Evolutionary conservation across 805 yeast genomes (phyloP).

Genomic region (Metschnikowia chrysomelidarum): DNA sequence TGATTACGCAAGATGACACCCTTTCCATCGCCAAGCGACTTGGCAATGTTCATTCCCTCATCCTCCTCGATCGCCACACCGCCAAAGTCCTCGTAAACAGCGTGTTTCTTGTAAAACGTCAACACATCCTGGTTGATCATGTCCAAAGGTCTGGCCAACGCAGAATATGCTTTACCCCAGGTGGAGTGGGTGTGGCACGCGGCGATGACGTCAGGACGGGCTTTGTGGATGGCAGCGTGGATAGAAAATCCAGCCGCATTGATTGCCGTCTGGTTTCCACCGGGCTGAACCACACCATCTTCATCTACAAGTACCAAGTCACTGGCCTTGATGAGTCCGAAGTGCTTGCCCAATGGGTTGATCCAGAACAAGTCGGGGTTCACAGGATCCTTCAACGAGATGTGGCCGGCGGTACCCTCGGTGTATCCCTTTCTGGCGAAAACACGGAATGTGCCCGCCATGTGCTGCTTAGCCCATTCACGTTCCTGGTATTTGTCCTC

Average conservation of each 20-base stretch:
- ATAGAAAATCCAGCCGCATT: conserved; percentile 71
- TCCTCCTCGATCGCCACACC: conserved; percentile 71
- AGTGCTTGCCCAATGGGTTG: conserved; percentile 83
- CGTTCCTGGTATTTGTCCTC: conserved; percentile 48
- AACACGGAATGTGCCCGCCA: conserved; percentile 83
- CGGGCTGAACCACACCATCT: conserved; percentile 57
- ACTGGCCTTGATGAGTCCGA: conserved; percentile 39
- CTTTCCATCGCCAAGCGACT: conserved; percentile 56
- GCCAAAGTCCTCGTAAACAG: conserved; percentile 68
- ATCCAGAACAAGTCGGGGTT: conserved; percentile 84
- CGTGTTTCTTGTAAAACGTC: conserved; percentile 60
- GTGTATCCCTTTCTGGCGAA: conserved; percentile 76
- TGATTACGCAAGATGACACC: conserved; percentile 68
- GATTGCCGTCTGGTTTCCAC: conserved; percentile 53
- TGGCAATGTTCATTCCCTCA: conserved; percentile 63
- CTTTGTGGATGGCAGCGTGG: conserved; percentile 65
- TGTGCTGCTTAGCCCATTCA: conserved; percentile 60
- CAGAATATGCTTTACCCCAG: conserved; percentile 62
- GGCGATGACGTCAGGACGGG: conserved; percentile 68
- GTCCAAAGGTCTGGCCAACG: conserved; percentile 65
- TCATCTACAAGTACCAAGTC: conserved; percentile 52
- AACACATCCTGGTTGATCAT: conserved; percentile 82
- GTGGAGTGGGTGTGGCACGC: conserved; percentile 71
- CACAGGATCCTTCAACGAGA: conserved; percentile 80
- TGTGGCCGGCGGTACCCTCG: conserved; percentile 85